A percentile compares a stretch with the other conserved stretches of the same genome.
These are phyloP conservation scores for Coniosporium tulheliwenetii DNA, from an alignment of 2,329 filamentous ascomycete genomes.

Conservation along the genomic window DNA sequence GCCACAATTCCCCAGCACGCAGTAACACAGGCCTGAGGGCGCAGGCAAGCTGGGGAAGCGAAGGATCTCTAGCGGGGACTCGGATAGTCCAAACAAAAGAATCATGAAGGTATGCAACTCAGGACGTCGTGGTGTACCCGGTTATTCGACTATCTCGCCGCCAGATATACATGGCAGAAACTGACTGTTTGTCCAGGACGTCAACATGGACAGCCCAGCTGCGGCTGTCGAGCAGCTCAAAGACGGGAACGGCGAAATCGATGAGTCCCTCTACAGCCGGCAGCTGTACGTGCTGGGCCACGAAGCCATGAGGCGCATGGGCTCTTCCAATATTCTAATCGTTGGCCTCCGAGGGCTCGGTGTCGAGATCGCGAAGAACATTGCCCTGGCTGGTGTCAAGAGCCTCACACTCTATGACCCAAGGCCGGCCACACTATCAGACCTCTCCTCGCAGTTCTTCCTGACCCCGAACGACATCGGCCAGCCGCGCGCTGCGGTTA, in stretches of 20 bases:
- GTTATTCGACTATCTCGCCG: conserved; percentile 1
- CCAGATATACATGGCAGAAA: not conserved
- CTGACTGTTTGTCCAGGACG: conserved; percentile 21
- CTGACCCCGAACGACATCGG: conserved; percentile 76
- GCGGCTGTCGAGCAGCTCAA: conserved; percentile 45
- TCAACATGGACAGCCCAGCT: conserved; percentile 44
- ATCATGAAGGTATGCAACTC: conserved; percentile 30
- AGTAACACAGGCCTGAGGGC: conserved; percentile 8
- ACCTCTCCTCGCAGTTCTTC: conserved; percentile 97
- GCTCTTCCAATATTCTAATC: conserved; percentile 84
- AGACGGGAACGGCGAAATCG: conserved; percentile 43
- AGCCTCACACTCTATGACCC: conserved; percentile 90
- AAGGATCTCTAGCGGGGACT: conserved; percentile 32
- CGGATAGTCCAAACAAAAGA: conserved; percentile 34
- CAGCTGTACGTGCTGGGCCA: conserved; percentile 60
- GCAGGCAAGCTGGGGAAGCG: conserved; percentile 35
- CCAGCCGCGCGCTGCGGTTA: conserved; percentile 76
- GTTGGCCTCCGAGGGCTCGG: conserved; percentile 86
- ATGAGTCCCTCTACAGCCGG: conserved; percentile 51
- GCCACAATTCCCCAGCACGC: too few species aligned
- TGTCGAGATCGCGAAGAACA: conserved; percentile 97
- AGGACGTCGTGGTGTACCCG: not conserved
- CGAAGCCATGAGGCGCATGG: conserved; percentile 96
- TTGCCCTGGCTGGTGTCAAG: conserved; percentile 95
- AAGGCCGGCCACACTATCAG: conserved; percentile 63